Conservation (phyloP, 805 yeast species). For the Kodamaea lidongshanica region DNA sequence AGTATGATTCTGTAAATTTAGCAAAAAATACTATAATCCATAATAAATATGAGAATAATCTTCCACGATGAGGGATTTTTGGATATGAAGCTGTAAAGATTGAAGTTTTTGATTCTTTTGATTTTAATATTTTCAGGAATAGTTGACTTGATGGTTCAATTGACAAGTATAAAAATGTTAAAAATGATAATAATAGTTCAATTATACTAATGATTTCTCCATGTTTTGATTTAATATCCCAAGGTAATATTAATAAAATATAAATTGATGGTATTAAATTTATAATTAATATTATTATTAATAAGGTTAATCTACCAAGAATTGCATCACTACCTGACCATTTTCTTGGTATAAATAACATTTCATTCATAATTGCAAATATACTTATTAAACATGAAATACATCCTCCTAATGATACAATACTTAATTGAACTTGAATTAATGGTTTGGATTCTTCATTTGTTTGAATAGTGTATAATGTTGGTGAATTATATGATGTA, state of each 20-base stretch:
- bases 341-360: constrained; percentile 20
- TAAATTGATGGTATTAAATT: constrained; percentile 27
- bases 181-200: constrained; percentile 24
- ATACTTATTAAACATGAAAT: constrained; percentile 30
- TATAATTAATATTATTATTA: constrained; percentile 13
- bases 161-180: constrained; percentile 25
- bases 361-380: constrained; percentile 21
- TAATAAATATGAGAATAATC: constrained; percentile 19
- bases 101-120: constrained; percentile 7
- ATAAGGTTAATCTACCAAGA: constrained; percentile 11
- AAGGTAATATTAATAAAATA: constrained; percentile 21
- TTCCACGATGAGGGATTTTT: constrained; percentile 15
- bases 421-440: constrained; percentile 37
- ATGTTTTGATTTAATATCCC: constrained; percentile 17
- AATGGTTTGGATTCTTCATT: constrained; percentile 41
- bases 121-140: constrained; percentile 11
- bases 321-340: constrained; percentile 18
- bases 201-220: constrained; percentile 20
- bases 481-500: constrained; percentile 45
- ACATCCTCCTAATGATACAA: constrained; percentile 42
- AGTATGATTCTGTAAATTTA: constrained; percentile 31
- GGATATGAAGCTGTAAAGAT: constrained; percentile 23
- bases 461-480: constrained; percentile 42
- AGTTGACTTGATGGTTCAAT: constrained; percentile 20
- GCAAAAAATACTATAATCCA: constrained; percentile 30